A percentile compares a stretch with the other conserved stretches of the same genome.
Conservation (phyloP, 1,284 basidiomycete species). For the Cryptococcus floricola region DNA sequence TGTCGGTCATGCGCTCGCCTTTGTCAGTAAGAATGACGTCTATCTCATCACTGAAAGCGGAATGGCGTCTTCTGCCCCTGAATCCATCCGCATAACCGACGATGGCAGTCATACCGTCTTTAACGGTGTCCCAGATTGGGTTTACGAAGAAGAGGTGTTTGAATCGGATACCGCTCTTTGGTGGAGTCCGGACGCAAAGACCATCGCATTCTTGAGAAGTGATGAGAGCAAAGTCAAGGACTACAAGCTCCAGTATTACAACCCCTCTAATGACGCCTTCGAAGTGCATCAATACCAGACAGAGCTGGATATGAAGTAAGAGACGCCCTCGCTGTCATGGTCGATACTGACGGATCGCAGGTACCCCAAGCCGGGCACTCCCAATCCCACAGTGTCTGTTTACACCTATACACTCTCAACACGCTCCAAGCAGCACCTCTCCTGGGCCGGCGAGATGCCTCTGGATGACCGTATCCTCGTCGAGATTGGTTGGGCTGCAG, state of each 20-base stretch:
- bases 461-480: slow-evolving; percentile 66
- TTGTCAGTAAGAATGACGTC: slow-evolving; percentile 75
- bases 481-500: slow-evolving; percentile 82
- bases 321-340: background rate
- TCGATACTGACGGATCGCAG: slow-evolving; percentile 13
- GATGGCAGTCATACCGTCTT: slow-evolving; percentile 80
- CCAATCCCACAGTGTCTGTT: slow-evolving; percentile 81
- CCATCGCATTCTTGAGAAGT: slow-evolving; percentile 77
- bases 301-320: slow-evolving; percentile 71
- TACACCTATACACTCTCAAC: slow-evolving; percentile 64
- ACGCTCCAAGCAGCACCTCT: slow-evolving; percentile 56
- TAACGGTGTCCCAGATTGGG: slow-evolving; percentile 95
- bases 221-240: slow-evolving; percentile 85
- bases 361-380: slow-evolving; percentile 70
- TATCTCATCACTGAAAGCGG: slow-evolving; percentile 61
- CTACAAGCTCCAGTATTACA: slow-evolving; percentile 86
- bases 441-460: slow-evolving; percentile 62
- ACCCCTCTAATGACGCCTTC: slow-evolving; percentile 66
- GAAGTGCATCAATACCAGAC: slow-evolving; percentile 73
- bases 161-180: slow-evolving; percentile 70
- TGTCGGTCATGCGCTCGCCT: slow-evolving; percentile 72
- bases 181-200: slow-evolving; percentile 82
- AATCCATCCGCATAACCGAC: slow-evolving; percentile 66
- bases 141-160: slow-evolving; percentile 92
- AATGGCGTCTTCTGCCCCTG: slow-evolving; percentile 15